Evolutionary conservation across 176 grass and related monocot genomes (phyloP).

Genomic region (Saccharum spontaneum): DNA sequence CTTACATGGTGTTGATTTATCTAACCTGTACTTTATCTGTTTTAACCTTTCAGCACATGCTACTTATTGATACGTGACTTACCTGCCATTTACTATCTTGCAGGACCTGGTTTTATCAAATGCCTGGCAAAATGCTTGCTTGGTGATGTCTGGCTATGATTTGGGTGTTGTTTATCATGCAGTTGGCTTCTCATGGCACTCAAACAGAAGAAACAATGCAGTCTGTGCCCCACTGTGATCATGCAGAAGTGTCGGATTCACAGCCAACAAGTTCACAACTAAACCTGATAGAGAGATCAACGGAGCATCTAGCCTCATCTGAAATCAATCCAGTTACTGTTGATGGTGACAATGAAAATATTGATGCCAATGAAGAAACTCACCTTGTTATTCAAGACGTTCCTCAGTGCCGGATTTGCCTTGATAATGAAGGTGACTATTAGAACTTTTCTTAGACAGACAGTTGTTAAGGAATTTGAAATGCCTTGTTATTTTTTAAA

Average conservation of each 20-base stretch:
- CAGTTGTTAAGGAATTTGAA: constrained; percentile 7
- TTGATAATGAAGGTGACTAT: constrained; percentile 78
- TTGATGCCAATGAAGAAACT: constrained; percentile 51
- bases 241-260: constrained; percentile 32
- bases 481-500: constrained; percentile 6
- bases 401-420: constrained; percentile 89
- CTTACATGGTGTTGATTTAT: background rate
- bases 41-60: background rate
- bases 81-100: constrained; percentile 3
- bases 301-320: constrained; percentile 38
- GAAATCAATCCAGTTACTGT: constrained; percentile 59
- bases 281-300: constrained; percentile 13
- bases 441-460: constrained; percentile 8
- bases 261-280: constrained; percentile 39
- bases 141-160: constrained; percentile 57
- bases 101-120: constrained; percentile 46
- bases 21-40: background rate
- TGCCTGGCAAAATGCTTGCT: constrained; percentile 20
- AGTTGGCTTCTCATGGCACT: constrained; percentile 58
- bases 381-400: constrained; percentile 63
- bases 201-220: constrained; percentile 37
- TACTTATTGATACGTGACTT: background rate
- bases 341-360: constrained; percentile 34
- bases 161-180: constrained; percentile 59
- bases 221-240: constrained; percentile 27